Percentiles rank a stretch among this genome's conserved stretches.
These are phyloP conservation scores for Microthlaspi erraticum DNA, from an alignment of 345 rosid species.

Conservation along the genomic window DNA sequence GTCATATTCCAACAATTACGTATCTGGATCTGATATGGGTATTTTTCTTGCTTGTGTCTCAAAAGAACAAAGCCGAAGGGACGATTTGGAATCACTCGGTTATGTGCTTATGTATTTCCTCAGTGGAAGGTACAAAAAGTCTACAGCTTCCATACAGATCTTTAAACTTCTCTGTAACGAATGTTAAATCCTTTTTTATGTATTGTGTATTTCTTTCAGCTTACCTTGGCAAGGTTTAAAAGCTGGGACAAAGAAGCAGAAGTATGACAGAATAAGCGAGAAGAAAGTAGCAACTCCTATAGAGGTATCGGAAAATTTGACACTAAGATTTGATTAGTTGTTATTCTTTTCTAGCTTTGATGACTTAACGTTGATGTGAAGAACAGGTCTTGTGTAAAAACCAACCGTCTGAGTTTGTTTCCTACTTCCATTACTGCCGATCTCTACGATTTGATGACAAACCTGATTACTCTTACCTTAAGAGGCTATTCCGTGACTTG, in stretches of 20 bases:
- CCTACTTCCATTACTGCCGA: conserved; percentile 78
- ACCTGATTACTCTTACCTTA: conserved; percentile 85
- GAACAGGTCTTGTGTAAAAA: conserved; percentile 73
- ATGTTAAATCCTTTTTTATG: neutral
- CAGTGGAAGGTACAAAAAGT: conserved; percentile 64
- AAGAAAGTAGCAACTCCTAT: conserved; percentile 80
- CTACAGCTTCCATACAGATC: conserved; percentile 6
- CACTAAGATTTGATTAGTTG: neutral
- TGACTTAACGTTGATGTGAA: conserved; percentile 5
- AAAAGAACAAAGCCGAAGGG: conserved; percentile 86
- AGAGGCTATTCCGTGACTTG: conserved; percentile 82
- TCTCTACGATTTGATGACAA: conserved; percentile 79
- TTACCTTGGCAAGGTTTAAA: conserved; percentile 87
- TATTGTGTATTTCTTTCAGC: conserved; percentile 48
- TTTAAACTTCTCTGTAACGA: conserved; percentile 14
- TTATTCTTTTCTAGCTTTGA: neutral
- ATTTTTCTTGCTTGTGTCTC: conserved; percentile 19
- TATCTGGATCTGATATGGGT: neutral
- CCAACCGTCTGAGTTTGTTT: conserved; percentile 70
- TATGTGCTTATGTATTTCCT: conserved; percentile 82
- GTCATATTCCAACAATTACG: neutral
- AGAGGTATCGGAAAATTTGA: conserved; percentile 51
- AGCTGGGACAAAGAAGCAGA: conserved; percentile 86
- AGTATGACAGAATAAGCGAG: conserved; percentile 79
- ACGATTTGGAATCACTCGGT: conserved; percentile 84